Base-by-base conservation (phyloP, 352 stramenopile genomes). In the Globisporangium iwayamae region DNA sequence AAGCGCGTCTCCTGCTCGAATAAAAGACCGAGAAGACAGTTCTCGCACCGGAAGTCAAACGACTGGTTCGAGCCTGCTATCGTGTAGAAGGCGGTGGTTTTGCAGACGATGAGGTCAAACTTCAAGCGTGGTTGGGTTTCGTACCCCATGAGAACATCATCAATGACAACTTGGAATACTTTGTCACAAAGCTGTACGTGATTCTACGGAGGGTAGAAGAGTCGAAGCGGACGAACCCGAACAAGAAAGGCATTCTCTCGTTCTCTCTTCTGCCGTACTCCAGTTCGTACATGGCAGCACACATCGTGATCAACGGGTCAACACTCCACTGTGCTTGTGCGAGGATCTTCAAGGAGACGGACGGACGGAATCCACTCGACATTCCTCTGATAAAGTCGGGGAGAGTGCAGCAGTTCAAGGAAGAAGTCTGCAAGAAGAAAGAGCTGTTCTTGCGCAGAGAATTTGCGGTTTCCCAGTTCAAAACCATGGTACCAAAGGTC, bases 241-340 rank as follows among this genome's bases (percentile, higher is more conserved):
- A 36, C 0, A 65, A 53, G 34, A 65, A 53, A 41, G 59, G 59
- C 38, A 45, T 51, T 18, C 59, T 34, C 0, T 16, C 14, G 10
- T 65, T 65, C 28, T 65, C 48, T 13, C 50, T 60, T 8, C 46
- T 66, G 1, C 61, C 52, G 18, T 55, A 56, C 51, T 66, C 41
- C 2, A 66, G 32, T 14, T 56, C 51, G 16, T 66, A 36, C 34
- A 1, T 25, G 4, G 14, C 22, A 0, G 52, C 61, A 16, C 51
- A 61, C 28, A 56, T 66, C 51, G 30, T 50, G 22, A 50, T 66
- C 9, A 62, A 66, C 51, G 61, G 51, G 9, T 56, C 51, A 9
- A 62, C 52, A 8, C 61, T 62, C 18, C 39, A 60, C 48, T 66
- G n/a, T n/a, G n/a, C n/a, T 11, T 66, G 51, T 20, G 39, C 30